A percentile compares a stretch with the other conserved stretches of the same genome.
Evolutionary conservation across 2,329 filamentous ascomycete genomes (phyloP).

Genomic region (Botrytis paeoniae): DNA sequence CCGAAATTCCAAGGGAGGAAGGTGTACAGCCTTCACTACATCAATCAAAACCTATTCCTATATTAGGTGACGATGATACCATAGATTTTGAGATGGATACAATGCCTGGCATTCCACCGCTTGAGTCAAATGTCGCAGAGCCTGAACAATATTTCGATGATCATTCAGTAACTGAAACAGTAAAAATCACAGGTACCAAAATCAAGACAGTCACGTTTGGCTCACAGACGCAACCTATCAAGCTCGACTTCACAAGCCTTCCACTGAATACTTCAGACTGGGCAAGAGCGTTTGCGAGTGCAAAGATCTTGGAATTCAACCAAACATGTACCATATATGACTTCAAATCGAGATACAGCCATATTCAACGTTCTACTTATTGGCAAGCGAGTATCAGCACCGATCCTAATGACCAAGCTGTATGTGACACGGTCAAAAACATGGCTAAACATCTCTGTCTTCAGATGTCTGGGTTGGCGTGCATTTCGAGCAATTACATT

Average conservation of each 20-base stretch:
- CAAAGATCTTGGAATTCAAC: conserved; percentile 22
- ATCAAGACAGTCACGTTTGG: conserved; percentile 2
- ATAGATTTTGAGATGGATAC: background rate
- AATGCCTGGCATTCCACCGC: background rate
- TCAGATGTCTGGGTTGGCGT: conserved; percentile 28
- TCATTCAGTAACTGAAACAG: no score
- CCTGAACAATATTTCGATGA: background rate
- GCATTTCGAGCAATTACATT: conserved; percentile 22
- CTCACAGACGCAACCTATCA: background rate
- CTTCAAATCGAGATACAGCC: conserved; percentile 24
- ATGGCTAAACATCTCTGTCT: conserved; percentile 28
- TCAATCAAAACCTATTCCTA: background rate
- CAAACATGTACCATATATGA: conserved; percentile 33
- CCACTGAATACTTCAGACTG: background rate
- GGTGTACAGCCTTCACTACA: background rate
- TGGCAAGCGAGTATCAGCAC: conserved; percentile 25
- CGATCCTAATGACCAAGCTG: conserved; percentile 18
- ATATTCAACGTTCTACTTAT: conserved; percentile 14
- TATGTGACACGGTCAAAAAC: conserved; percentile 21
- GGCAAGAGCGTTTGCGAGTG: background rate
- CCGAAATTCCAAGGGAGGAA: background rate
- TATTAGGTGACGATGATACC: background rate
- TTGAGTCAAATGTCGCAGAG: background rate
- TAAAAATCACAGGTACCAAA: background rate
- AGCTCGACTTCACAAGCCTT: conserved; percentile 3